Conservation (phyloP, 1,139 yeast species). For the Spencermartinsiella ligniputridi region DNA sequence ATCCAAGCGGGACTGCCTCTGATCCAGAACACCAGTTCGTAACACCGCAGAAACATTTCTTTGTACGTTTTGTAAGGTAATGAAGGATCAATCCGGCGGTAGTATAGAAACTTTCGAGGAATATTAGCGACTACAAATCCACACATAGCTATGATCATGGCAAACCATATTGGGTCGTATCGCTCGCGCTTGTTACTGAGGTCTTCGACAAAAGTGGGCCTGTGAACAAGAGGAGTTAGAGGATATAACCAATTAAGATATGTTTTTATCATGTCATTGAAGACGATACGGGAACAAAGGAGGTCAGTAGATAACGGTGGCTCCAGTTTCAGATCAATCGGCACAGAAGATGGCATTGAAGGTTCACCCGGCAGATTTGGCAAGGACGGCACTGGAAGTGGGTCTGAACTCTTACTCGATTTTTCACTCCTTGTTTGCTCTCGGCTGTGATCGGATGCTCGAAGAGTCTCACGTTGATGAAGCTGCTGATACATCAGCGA, state of each 20-base stretch:
- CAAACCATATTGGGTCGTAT: conserved; percentile 9
- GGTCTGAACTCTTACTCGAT: too few relatives aligned
- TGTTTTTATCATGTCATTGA: conserved; percentile 5
- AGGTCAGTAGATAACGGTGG: conserved; percentile 4
- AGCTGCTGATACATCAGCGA: too few relatives aligned
- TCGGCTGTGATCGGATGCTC: too few relatives aligned
- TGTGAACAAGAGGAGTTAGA: conserved; percentile 10
- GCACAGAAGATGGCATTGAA: neutral
- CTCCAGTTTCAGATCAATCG: neutral
- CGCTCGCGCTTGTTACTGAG: conserved; percentile 5
- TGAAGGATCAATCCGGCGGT: conserved; percentile 6
- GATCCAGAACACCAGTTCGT: conserved; percentile 3
- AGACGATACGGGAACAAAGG: conserved; percentile 4
- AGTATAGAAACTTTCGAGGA: conserved; percentile 7
- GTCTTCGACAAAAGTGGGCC: conserved; percentile 10
- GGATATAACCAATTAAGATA: conserved; percentile 8
- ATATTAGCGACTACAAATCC: conserved; percentile 10
- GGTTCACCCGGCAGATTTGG: too few relatives aligned
- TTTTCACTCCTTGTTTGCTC: too few relatives aligned
- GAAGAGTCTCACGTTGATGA: too few relatives aligned
- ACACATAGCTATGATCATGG: conserved; percentile 7
- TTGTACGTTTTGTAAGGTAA: conserved; percentile 6
- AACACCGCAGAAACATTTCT: conserved; percentile 10
- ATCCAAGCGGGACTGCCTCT: conserved; percentile 8
- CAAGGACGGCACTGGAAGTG: too few relatives aligned